Base-by-base conservation (phyloP, 192 early-diverging fungal genomes). In the Helicostylum pulchrum region DNA sequence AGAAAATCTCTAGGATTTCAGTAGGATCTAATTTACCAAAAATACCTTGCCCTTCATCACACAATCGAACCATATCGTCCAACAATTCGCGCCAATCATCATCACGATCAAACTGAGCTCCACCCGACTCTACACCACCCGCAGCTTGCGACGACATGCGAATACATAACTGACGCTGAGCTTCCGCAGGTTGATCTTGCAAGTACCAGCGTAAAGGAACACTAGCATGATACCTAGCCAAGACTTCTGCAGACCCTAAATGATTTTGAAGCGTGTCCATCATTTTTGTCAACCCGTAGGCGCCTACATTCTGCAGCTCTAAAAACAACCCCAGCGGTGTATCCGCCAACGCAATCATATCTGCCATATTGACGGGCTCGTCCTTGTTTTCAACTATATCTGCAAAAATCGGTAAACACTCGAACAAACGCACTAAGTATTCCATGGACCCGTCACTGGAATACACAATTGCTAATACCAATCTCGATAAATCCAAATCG, bases 71-170 rank as follows among this genome's bases (percentile, higher is more conserved):
- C 75, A 91, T 84, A 70, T 90, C 83, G 17, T 86, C 83, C 50
- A 86, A 65, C 23, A 91, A 70, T 19, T 73, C 70, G 39, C 70
- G 72, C 87, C 88, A 91, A 42, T 88, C 85, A 63, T 88, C 85
- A 43, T 90, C 87, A 36, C 64, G 75, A 45, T 85, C 77, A 50
- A 81, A 81, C 4, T 80, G 75, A 12, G 72, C 78, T 20, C 84
- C 80, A 58, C 77, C 76, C 36, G 60, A 77, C 64, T 84, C 78
- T 1, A 79, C 74, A 39, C 71, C 78, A 64, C 74, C 68, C 26
- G 81, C 71, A 43, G 80, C 76, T 44, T 78, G 72, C 7, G 78
- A 61, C 32, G 82, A 80, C 82, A 86, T 83, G 58, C 74, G 78
- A 14, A 80, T 68, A 55, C 88, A 78, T 53, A 91, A 73, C 45